phyloP scores from a whole-genome alignment of 1,284 basidiomycete species.

The Malassezia psittaci region DNA sequence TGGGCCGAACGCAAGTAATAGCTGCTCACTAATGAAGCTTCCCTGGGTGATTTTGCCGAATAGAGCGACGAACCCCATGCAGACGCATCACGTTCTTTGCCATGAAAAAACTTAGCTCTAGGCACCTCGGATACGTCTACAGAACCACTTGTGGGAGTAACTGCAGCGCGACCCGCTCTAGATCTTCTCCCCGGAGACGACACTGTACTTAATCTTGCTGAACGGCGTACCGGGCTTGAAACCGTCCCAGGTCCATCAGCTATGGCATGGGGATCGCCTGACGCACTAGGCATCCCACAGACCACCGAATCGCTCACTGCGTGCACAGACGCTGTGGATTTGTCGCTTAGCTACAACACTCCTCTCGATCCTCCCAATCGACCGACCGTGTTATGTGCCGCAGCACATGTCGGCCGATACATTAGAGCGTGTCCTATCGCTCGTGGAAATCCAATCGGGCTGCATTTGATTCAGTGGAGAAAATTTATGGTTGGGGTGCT shows the following conservation, averaged over 20 bases:
- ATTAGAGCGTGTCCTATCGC: background rate
- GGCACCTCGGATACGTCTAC: background rate
- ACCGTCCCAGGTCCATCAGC: no score
- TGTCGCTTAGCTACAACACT: background rate
- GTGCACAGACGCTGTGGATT: background rate
- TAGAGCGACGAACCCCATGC: constrained; percentile 15
- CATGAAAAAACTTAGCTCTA: background rate
- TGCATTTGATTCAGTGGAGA: no score
- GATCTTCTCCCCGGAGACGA: background rate
- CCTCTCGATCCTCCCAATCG: background rate
- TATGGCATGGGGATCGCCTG: background rate
- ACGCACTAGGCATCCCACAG: background rate
- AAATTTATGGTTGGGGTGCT: background rate
- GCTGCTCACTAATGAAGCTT: constrained; percentile 15
- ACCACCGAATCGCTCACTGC: background rate
- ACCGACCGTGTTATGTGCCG: background rate
- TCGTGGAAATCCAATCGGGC: no score
- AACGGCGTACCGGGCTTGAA: constrained; percentile 9
- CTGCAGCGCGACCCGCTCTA: no score
- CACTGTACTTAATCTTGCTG: constrained; percentile 6
- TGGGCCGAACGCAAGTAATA: constrained; percentile 11
- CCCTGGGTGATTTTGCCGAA: constrained; percentile 1
- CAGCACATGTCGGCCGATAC: background rate
- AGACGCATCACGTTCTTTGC: constrained; percentile 6
- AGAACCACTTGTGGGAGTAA: no score